Evolutionary conservation across 495 filamentous ascomycete species (phyloP).

Genomic region (Peziza echinospora): DNA sequence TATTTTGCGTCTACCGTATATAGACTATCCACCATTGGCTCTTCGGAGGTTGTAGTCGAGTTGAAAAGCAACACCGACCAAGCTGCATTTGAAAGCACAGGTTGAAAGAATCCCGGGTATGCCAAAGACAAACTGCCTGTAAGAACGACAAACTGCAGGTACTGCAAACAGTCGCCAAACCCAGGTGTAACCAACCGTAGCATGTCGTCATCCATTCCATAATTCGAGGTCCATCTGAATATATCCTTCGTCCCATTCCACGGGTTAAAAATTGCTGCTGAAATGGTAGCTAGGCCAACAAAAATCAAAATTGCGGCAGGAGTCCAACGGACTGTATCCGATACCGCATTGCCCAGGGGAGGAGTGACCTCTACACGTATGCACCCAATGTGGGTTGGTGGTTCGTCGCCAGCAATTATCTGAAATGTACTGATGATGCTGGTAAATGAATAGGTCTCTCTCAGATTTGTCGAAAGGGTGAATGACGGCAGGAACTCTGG

Average conservation of each 20-base stretch:
- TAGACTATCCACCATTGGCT: slow-evolving; percentile 58
- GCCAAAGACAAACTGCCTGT: slow-evolving; percentile 66
- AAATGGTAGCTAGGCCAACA: slow-evolving; percentile 58
- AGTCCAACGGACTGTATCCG: slow-evolving; percentile 49
- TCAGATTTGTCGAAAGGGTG: slow-evolving; percentile 52
- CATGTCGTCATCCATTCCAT: slow-evolving; percentile 79
- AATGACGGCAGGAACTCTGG: slow-evolving; percentile 37
- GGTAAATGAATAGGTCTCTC: slow-evolving; percentile 62
- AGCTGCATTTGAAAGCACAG: slow-evolving; percentile 59
- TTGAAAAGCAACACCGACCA: slow-evolving; percentile 92
- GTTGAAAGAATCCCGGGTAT: slow-evolving; percentile 90
- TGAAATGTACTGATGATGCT: slow-evolving; percentile 49
- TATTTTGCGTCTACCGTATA: slow-evolving; percentile 51
- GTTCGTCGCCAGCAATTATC: slow-evolving; percentile 49
- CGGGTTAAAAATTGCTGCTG: slow-evolving; percentile 71
- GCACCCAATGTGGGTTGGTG: slow-evolving; percentile 46
- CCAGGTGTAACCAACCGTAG: slow-evolving; percentile 84
- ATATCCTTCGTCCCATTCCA: slow-evolving; percentile 68
- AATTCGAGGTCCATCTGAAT: slow-evolving; percentile 90
- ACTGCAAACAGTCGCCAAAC: slow-evolving; percentile 92
- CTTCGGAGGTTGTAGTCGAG: slow-evolving; percentile 50
- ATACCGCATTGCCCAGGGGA: slow-evolving; percentile 41
- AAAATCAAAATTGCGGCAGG: slow-evolving; percentile 57
- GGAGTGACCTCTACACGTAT: slow-evolving; percentile 64
- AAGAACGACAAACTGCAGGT: slow-evolving; percentile 80